These are phyloP conservation scores for Cryphonectria radicalis DNA, from an alignment of 2,329 filamentous ascomycete species.

Conservation along the genomic window DNA sequence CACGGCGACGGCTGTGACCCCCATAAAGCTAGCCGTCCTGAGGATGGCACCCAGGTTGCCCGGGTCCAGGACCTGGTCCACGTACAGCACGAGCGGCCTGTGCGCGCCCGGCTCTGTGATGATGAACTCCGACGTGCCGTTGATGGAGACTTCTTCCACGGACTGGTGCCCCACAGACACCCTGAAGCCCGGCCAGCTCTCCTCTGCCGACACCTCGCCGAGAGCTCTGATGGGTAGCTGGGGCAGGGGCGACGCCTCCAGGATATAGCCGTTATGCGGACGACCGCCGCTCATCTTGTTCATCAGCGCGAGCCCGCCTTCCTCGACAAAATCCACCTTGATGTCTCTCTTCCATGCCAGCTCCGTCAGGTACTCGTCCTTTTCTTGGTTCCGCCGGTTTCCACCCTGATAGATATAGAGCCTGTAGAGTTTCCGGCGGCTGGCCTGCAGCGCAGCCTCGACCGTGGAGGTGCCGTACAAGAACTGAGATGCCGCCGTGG, in stretches of 20 bases:
- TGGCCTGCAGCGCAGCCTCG: slow-evolving; percentile 71
- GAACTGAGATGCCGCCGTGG: slow-evolving; percentile 88
- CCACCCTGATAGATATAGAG: slow-evolving; percentile 75
- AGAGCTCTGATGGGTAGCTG: slow-evolving; percentile 68
- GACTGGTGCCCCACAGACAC: slow-evolving; percentile 70
- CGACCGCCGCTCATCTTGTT: slow-evolving; percentile 82
- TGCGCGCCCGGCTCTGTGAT: slow-evolving; percentile 46
- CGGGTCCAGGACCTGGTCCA: slow-evolving; percentile 81
- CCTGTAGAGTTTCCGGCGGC: slow-evolving; percentile 76
- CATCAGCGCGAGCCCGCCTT: slow-evolving; percentile 69
- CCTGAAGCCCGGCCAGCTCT: slow-evolving; percentile 56
- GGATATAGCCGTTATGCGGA: slow-evolving; percentile 86
- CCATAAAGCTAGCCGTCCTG: slow-evolving; percentile 88
- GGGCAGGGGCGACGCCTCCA: slow-evolving; percentile 85
- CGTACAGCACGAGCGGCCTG: slow-evolving; percentile 72
- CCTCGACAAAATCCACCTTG: slow-evolving; percentile 60
- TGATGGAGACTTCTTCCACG: slow-evolving; percentile 73
- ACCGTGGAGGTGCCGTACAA: slow-evolving; percentile 85
- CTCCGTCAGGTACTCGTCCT: slow-evolving; percentile 49
- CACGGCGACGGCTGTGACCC: slow-evolving; percentile 80
- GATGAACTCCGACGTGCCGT: slow-evolving; percentile 66
- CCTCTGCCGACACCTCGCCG: slow-evolving; percentile 49
- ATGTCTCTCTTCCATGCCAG: slow-evolving; percentile 57
- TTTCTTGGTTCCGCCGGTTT: slow-evolving; percentile 49
- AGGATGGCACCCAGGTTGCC: slow-evolving; percentile 91